Conservation (phyloP, 441 rosid species). For the Aquilaria agallochum region DNA sequence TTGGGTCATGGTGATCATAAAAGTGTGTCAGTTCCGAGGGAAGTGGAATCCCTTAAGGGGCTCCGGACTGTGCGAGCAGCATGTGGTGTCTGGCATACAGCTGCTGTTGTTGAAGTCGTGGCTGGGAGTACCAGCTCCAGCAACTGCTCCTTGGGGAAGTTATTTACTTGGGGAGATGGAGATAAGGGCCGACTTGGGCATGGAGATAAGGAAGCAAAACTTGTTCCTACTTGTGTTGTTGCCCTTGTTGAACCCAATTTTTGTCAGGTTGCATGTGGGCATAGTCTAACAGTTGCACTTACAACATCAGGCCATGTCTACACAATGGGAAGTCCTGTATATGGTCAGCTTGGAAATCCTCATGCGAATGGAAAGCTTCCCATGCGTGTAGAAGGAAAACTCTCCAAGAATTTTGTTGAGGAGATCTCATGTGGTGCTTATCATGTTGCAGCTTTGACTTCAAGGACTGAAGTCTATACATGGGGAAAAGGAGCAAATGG, state of each 20-base stretch:
- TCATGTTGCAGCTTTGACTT: conserved; percentile 91
- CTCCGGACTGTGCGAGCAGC: conserved; percentile 91
- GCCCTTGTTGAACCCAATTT: conserved; percentile 95
- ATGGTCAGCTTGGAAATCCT: conserved; percentile 93
- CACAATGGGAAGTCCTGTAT: conserved; percentile 93
- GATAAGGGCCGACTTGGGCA: conserved; percentile 96
- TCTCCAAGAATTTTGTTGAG: conserved; percentile 78
- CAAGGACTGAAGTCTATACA: conserved; percentile 87
- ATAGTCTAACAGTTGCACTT: conserved; percentile 86
- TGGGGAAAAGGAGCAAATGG: conserved; percentile 99
- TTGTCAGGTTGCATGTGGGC: conserved; percentile 92
- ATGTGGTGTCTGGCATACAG: conserved; percentile 99
- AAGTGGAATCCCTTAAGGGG: conserved; percentile 94
- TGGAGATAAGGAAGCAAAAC: conserved; percentile 88
- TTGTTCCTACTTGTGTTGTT: conserved; percentile 94
- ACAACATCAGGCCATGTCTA: conserved; percentile 85
- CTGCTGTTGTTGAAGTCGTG: conserved; percentile 97
- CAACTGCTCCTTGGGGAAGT: conserved; percentile 88
- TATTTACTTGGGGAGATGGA: conserved; percentile 98
- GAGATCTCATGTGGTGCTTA: conserved; percentile 95
- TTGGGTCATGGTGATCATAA: conserved; percentile 87
- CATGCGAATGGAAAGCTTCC: conserved; percentile 89
- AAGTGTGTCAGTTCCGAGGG: conserved; percentile 78
- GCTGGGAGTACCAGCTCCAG: conserved; percentile 86
- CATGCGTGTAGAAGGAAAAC: conserved; percentile 79